A percentile compares a stretch with the other conserved stretches of the same genome.
Evolutionary conservation across 2,329 filamentous ascomycete genomes (phyloP).

Genomic region (Bisporella sp.): DNA sequence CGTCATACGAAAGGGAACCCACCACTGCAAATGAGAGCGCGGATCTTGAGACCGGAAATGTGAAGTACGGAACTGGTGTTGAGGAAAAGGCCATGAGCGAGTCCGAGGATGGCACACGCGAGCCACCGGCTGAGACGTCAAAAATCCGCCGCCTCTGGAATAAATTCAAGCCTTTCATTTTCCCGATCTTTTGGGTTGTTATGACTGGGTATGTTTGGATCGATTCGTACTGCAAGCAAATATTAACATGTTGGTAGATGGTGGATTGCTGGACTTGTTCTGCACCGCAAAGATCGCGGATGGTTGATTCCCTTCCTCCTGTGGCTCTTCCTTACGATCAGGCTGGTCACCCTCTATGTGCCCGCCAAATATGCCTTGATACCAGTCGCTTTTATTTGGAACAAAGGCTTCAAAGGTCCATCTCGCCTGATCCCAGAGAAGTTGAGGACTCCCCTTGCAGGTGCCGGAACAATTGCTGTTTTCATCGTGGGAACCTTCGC

Average conservation of each 20-base stretch:
- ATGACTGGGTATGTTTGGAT: too few relatives aligned
- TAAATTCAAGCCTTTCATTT: too few relatives aligned
- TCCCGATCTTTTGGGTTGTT: too few relatives aligned
- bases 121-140: too few relatives aligned
- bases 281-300: conserved; percentile 65
- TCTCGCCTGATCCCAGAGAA: conserved; percentile 59
- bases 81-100: not conserved
- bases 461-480: conserved; percentile 56
- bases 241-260: conserved; percentile 7
- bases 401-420: conserved; percentile 51
- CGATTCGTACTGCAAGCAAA: not conserved
- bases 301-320: conserved; percentile 83
- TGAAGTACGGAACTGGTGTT: not conserved
- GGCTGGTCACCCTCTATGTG: conserved; percentile 67
- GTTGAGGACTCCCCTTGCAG: conserved; percentile 56
- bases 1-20: too few relatives aligned
- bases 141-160: too few relatives aligned
- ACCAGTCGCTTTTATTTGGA: conserved; percentile 63
- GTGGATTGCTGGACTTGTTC: conserved; percentile 58
- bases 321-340: conserved; percentile 67
- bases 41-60: not conserved
- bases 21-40: not conserved
- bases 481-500: conserved; percentile 75
- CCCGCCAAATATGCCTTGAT: conserved; percentile 59
- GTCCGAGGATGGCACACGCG: not conserved